Evolutionary conservation across 78 protist species (phyloP), one percentile per base, ranked within the genome.

Genomic region (Dictyostelium purpureum): DNA sequence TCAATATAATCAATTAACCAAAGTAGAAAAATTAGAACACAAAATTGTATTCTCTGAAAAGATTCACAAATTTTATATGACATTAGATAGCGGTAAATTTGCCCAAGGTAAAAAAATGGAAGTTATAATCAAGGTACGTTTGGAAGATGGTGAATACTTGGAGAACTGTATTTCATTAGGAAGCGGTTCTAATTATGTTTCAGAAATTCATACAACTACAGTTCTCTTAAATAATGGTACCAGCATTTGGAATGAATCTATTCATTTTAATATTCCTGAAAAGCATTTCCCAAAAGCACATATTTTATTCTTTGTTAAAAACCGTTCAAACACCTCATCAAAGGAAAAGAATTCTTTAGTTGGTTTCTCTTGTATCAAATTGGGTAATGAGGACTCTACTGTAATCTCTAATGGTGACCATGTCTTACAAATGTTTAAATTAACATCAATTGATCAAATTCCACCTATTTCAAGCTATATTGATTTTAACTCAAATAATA

Each of bases 21-120:
- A 43, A 31, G 56, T 42, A 33, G 92, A 85, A 26, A 85, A 85
- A 47, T 59, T 85, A 24, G 92, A 59, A 38, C 92, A 85, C 9
- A 70, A 73, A 21, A 33, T 85, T 26, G 82, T 85, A 21, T 35
- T 73, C 14, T 31, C 78, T 0, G 92, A 85, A 9, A 52, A 51
- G 0, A 85, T 57, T 19, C 82, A 73, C 47, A 35, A 73, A 12
- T 61, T 85, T 6, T 85, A 85, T 45, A 2, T 85, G 2, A 73
- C 92, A 12, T 19, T 85, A 42, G 92, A 85, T 52, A 19, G 51
- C n/a, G 92, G 92, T 61, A 85, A 85, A 61, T 56, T 85, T 14
- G 28, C 45, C n/a, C 67, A 54, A 43, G 92, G 82, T 21, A 85
- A 85, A 49, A 85, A 85, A 40, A 42, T 85, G 26, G 92, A 85